These are phyloP conservation scores for Neoboletus brunneissimus DNA, from an alignment of 768 basidiomycete genomes.

Conservation along the genomic window DNA sequence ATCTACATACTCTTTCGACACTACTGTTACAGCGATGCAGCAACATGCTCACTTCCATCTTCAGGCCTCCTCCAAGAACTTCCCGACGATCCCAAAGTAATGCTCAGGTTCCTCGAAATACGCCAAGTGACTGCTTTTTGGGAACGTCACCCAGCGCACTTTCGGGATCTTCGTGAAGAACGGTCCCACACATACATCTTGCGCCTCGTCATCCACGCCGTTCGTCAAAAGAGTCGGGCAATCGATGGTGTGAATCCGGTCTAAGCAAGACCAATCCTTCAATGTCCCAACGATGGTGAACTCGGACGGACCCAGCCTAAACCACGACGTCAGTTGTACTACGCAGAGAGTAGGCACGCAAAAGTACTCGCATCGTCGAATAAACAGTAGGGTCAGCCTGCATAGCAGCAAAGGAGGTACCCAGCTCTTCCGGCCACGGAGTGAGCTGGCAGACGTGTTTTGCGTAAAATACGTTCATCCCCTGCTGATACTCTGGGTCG, in stretches of 20 bases:
- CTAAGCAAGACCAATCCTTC: constrained; percentile 46
- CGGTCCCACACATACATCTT: constrained; percentile 33
- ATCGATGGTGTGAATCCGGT: constrained; percentile 39
- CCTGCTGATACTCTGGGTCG: constrained; percentile 34
- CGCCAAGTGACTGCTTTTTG: constrained; percentile 21
- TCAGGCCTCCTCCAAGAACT: constrained; percentile 11
- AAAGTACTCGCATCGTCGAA: constrained; percentile 6
- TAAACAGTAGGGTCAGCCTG: constrained; percentile 34
- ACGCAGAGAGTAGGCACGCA: not conserved
- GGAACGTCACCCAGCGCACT: constrained; percentile 36
- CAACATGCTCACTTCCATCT: no score
- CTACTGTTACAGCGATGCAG: not conserved
- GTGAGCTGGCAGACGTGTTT: constrained; percentile 35
- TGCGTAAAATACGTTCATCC: constrained; percentile 27
- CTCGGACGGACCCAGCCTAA: constrained; percentile 29
- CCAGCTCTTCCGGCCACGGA: constrained; percentile 36
- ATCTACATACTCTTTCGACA: not conserved
- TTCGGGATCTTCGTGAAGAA: constrained; percentile 34
- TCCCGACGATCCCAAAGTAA: constrained; percentile 18
- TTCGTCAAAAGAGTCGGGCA: constrained; percentile 41
- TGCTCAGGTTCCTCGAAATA: constrained; percentile 16
- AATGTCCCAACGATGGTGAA: constrained; percentile 41
- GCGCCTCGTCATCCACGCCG: constrained; percentile 38
- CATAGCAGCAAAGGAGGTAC: constrained; percentile 23
- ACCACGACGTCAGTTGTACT: not conserved